Conservation (phyloP, 257 asterid species). For the Nyctanthes arbortristis region DNA sequence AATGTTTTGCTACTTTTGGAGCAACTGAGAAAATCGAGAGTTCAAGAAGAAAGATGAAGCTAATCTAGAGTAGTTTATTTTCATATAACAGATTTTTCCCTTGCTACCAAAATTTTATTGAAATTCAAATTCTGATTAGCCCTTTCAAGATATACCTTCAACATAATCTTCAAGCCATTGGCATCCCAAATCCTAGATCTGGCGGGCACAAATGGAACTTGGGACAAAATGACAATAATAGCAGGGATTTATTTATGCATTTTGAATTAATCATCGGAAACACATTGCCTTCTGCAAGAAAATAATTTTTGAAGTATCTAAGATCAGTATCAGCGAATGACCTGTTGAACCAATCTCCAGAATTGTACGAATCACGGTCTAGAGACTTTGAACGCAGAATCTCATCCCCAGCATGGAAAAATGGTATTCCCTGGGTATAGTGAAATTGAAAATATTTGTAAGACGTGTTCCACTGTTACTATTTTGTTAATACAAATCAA, state of each 20-base stretch:
- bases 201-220: background rate
- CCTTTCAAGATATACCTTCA: background rate
- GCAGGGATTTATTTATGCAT: background rate
- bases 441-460: too few relatives aligned
- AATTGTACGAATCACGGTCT: slow-evolving; percentile 96
- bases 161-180: background rate
- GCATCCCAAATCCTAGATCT: background rate
- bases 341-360: slow-evolving; percentile 99
- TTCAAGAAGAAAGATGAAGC: background rate
- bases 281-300: background rate
- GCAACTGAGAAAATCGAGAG: background rate
- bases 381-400: slow-evolving; percentile 92
- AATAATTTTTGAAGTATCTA: slow-evolving; percentile 16
- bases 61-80: background rate
- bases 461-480: too few relatives aligned
- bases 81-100: background rate
- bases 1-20: background rate
- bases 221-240: background rate
- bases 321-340: slow-evolving; percentile 23
- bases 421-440: slow-evolving; percentile 75
- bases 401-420: slow-evolving; percentile 97
- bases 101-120: background rate
- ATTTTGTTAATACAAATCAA: too few relatives aligned
- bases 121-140: background rate
- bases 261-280: background rate